phyloP scores from a whole-genome alignment of 2,329 filamentous ascomycete species.

The Neurospora crassa region DNA sequence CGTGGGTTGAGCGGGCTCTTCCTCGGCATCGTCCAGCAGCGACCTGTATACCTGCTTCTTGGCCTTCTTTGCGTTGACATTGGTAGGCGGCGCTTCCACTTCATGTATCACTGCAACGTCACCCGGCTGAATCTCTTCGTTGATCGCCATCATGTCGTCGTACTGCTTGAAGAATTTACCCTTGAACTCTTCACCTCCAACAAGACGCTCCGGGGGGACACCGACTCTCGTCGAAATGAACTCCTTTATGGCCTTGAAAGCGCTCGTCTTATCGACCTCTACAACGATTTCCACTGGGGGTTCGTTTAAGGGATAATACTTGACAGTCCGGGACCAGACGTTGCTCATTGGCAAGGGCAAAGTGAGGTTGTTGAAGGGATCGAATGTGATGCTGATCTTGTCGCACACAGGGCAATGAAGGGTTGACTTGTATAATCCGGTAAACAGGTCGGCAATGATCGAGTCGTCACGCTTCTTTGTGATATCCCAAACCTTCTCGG shows the following conservation, averaged over 20 bases:
- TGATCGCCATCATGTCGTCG: conserved; percentile 55
- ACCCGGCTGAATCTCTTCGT: conserved; percentile 61
- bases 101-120: conserved; percentile 65
- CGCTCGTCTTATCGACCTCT: conserved; percentile 70
- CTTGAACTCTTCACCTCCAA: conserved; percentile 75
- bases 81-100: conserved; percentile 68
- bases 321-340: conserved; percentile 65
- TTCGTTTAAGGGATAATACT: conserved; percentile 68
- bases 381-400: conserved; percentile 97
- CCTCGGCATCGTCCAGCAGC: conserved; percentile 38
- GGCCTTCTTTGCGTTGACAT: conserved; percentile 43
- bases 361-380: conserved; percentile 92
- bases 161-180: conserved; percentile 82
- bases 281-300: conserved; percentile 62
- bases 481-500: conserved; percentile 81
- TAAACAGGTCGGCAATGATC: conserved; percentile 90
- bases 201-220: conserved; percentile 55
- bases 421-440: conserved; percentile 96
- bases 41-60: conserved; percentile 29
- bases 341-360: conserved; percentile 82
- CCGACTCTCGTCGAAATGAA: conserved; percentile 59
- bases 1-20: conserved; percentile 38
- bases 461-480: conserved; percentile 91
- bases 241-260: conserved; percentile 58
- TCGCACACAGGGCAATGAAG: conserved; percentile 82